These are phyloP conservation scores for Phaeodactylum tricornutum DNA, from an alignment of 108 stramenopile species.

Conservation along the genomic window DNA sequence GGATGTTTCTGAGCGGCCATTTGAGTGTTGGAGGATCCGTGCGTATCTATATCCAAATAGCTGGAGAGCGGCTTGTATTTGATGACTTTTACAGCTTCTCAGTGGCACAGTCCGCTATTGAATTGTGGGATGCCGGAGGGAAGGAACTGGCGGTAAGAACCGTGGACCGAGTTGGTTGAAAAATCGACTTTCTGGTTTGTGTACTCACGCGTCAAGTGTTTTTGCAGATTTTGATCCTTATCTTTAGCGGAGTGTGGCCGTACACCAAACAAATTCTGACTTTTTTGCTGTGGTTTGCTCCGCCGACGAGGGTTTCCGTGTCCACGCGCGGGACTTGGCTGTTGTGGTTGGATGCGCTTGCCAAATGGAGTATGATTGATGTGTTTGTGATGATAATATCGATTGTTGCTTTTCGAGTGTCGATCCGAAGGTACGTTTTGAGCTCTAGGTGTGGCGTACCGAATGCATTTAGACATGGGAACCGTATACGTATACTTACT, in stretches of 20 bases:
- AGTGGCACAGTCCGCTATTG: slow-evolving; percentile 55
- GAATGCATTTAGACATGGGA: too few relatives aligned
- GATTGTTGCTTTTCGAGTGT: slow-evolving; percentile 57
- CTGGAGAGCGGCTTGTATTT: slow-evolving; percentile 36
- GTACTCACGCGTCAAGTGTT: too few relatives aligned
- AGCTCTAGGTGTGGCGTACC: too few relatives aligned
- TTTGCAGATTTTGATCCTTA: slow-evolving; percentile 52
- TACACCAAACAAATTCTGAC: slow-evolving; percentile 65
- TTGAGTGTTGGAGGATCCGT: slow-evolving; percentile 62
- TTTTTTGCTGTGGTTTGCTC: slow-evolving; percentile 58
- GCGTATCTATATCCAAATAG: slow-evolving; percentile 44
- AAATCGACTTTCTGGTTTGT: too few relatives aligned
- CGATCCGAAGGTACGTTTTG: too few relatives aligned
- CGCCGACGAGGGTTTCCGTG: slow-evolving; percentile 31
- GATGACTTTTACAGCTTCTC: slow-evolving; percentile 49
- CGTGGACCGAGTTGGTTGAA: too few relatives aligned
- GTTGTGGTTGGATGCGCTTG: slow-evolving; percentile 65
- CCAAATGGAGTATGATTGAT: slow-evolving; percentile 62
- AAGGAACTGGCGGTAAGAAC: too few relatives aligned
- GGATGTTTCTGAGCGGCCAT: slow-evolving; percentile 66
- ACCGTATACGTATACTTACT: too few relatives aligned
- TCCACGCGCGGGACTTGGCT: slow-evolving; percentile 46
- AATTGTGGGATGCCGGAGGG: slow-evolving; percentile 42
- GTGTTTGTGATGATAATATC: slow-evolving; percentile 65
- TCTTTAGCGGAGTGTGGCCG: slow-evolving; percentile 78